phyloP scores from a whole-genome alignment of 352 stramenopile species.

The Stramenopiles sp. region DNA sequence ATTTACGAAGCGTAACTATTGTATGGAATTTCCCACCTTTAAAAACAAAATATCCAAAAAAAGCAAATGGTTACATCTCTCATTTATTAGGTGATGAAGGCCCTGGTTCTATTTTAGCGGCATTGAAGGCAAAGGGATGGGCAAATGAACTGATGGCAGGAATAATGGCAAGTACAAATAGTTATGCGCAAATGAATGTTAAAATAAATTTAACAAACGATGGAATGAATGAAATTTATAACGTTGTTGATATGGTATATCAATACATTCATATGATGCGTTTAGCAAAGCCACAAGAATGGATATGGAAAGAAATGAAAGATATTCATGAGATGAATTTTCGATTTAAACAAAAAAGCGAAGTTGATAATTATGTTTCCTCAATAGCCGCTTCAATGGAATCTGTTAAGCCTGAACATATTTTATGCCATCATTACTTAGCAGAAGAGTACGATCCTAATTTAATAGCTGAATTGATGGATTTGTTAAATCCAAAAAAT shows the following conservation, averaged over 20 bases:
- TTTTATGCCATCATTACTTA: conserved; percentile 37
- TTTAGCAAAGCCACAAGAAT: conserved; percentile 26
- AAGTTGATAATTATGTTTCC: conserved; percentile 38
- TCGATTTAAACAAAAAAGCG: conserved; percentile 43
- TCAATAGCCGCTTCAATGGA: conserved; percentile 48
- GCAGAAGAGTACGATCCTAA: conserved; percentile 30
- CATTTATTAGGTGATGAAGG: conserved; percentile 47
- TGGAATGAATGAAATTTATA: conserved; percentile 30
- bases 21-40: no score
- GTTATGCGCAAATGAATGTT: conserved; percentile 42
- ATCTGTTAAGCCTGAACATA: conserved; percentile 32
- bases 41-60: conserved; percentile 22
- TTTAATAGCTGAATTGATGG: conserved; percentile 32
- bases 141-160: conserved; percentile 38
- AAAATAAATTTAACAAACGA: conserved; percentile 33
- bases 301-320: conserved; percentile 45
- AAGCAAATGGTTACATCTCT: conserved; percentile 32
- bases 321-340: conserved; percentile 42
- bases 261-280: conserved; percentile 31
- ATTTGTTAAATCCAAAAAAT: conserved; percentile 27
- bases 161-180: conserved; percentile 24
- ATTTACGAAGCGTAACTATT: no score
- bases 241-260: conserved; percentile 34
- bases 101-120: conserved; percentile 29
- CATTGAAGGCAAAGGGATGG: conserved; percentile 28